Conservation (phyloP, 129 eudicot genomes). For the Mikania micrantha region DNA sequence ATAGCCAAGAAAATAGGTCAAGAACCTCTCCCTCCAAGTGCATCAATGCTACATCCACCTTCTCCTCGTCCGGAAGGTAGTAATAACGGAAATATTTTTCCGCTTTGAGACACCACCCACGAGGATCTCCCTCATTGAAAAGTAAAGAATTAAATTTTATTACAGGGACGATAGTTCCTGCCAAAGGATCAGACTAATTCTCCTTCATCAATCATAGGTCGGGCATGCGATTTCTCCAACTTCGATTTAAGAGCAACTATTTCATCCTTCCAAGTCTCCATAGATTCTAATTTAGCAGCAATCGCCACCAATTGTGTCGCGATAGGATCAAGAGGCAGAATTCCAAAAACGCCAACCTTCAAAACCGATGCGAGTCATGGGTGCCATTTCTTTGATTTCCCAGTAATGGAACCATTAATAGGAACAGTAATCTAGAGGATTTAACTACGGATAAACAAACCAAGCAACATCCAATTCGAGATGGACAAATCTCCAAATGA, state of each 20-base stretch:
- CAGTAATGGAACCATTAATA: not conserved
- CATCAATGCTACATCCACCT: conserved; percentile 8
- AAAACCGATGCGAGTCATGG: not conserved
- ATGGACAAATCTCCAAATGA: too few species aligned
- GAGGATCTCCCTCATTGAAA: not conserved
- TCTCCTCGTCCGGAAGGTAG: not conserved
- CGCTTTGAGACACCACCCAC: not conserved
- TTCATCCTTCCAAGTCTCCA: not conserved
- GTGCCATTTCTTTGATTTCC: not conserved
- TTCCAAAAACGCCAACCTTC: not conserved
- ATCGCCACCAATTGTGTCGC: not conserved
- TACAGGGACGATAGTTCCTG: not conserved
- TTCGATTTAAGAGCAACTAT: not conserved
- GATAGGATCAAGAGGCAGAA: not conserved
- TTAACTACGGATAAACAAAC: too few species aligned
- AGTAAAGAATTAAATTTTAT: not conserved
- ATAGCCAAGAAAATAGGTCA: not conserved
- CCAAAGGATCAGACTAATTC: not conserved
- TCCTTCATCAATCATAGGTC: not conserved
- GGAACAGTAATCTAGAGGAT: too few species aligned
- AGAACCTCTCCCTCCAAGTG: conserved; percentile 13
- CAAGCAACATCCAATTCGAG: too few species aligned
- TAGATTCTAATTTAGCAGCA: not conserved
- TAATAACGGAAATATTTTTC: conserved; percentile 4
- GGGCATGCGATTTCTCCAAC: not conserved